Evolutionary conservation across 2,329 filamentous ascomycete species (phyloP).

Genomic region (Graphilbum fragrans): DNA sequence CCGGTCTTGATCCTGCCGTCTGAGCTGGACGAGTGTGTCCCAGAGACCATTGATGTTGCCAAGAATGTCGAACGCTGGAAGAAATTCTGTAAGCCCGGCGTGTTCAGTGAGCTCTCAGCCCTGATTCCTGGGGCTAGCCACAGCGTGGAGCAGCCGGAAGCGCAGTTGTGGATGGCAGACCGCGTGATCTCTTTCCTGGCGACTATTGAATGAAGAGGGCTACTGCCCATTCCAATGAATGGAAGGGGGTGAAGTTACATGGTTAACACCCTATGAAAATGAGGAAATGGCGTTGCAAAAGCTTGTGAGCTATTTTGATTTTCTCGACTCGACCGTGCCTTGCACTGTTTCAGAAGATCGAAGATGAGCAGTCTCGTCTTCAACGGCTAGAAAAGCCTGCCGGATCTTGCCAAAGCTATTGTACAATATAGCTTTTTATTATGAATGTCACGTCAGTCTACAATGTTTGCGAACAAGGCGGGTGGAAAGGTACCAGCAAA

Average conservation of each 20-base stretch:
- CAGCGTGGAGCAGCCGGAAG: constrained; percentile 30
- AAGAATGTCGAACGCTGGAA: constrained; percentile 46
- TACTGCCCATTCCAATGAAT: too few relatives aligned
- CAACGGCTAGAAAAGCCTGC: constrained; percentile 1
- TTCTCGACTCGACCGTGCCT: too few relatives aligned
- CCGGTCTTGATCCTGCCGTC: constrained; percentile 55
- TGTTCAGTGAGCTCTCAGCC: constrained; percentile 37
- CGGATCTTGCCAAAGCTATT: constrained; percentile 2
- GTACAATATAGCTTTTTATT: constrained; percentile 1
- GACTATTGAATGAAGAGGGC: not conserved
- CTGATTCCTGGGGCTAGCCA: constrained; percentile 41
- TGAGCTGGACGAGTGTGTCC: constrained; percentile 54
- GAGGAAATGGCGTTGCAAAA: too few relatives aligned
- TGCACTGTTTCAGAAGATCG: too few relatives aligned
- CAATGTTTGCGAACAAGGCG: not conserved
- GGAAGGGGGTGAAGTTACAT: too few relatives aligned
- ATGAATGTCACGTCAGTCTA: not conserved
- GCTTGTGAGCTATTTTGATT: too few relatives aligned
- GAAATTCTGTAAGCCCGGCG: constrained; percentile 24
- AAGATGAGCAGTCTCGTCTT: too few relatives aligned
- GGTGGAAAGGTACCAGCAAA: not conserved
- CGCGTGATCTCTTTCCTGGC: constrained; percentile 34
- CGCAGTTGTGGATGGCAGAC: constrained; percentile 36
- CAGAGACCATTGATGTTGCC: constrained; percentile 42
- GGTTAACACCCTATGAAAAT: too few relatives aligned